Base-by-base conservation (phyloP, 2,329 filamentous ascomycete species). In the Aurifilum marmelostoma region DNA sequence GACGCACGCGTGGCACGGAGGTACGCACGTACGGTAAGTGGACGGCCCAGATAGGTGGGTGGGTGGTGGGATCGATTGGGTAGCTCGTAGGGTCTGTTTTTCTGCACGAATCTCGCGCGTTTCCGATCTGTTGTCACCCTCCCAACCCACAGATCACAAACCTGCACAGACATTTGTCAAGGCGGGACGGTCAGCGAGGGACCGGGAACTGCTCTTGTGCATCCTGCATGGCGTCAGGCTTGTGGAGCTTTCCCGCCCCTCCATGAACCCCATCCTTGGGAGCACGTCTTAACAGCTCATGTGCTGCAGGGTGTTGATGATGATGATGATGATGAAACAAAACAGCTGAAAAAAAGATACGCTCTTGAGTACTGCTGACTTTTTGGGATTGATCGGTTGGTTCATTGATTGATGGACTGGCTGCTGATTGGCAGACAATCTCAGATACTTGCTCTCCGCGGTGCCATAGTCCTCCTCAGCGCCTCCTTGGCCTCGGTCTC, bases 401-500 rank as follows among this genome's bases (percentile, higher is more conserved):
- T 47, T 24, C 6, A 24, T 9, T 24, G 52, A 32, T 7, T 59
- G 56, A 11, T 21, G 8, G n/a, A 24, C n/a, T 3, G 21, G 21
- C 6, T 4, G 52, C 34, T 34, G 34, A 8, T 8, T 34, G 34
- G 8, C 34, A 34, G 34, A 56, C 24, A n/a, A 18, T 2, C 16
- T 63, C 80, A 93, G 63, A 95, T 92, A 79, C 92, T 95, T 34
- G 92, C 92, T 77, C 92, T 85, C 72, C 92, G 84, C 29, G 92
- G 92, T 69, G 92, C 92, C 88, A 93, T 92, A 0, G 92, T 95
- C 74, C 92, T 86, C 74, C 91, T 85, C 75, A 95, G 79, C 37
- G 89, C 90, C 79, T 90, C 91, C 83, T 93, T 93, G 73, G 91
- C 91, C 75, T 92, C 91, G 27, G 88, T 91, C 82, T 92, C 91